Base-by-base conservation (phyloP, 1,284 basidiomycete genomes). In the Termitomyces sp. region DNA sequence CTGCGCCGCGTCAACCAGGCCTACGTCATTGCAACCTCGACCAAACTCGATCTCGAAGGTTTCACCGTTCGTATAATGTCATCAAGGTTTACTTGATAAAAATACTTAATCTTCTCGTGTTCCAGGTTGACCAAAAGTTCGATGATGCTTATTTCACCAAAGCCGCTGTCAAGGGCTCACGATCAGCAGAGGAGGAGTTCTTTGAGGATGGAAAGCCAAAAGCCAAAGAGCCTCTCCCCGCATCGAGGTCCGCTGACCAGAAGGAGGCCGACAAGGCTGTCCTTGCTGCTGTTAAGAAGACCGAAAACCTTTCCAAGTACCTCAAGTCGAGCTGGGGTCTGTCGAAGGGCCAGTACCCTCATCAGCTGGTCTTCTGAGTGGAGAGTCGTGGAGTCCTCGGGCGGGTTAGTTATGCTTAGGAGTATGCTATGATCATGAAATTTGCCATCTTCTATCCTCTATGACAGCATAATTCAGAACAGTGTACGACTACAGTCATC, bases 1-100 rank as follows among this genome's bases (percentile, higher is more conserved):
- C 82, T 99, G 71, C 86, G 96, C 73, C 86, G 97, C 73, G 95
- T 99, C 62, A 97, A 96, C 82, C 96, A 98, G 82, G 94, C 97
- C 56, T 99, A 99, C 75, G 95, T 97, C 61, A 98, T 99, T 69
- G 94, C 96, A 61, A 99, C 97, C 61, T 94, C 94, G 61, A 98
- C 97, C 70, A 95, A 92, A 79, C 76, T 99, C 67, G 92, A 98
- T 66, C 75, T 99, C 62, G 80, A 80, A 46, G 82, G 78, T 63
- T 80, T 93, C 72, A 83, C 84, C 76, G 92, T 92, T 63, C 61
- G 82, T 72, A 52, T 64, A 36, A 36, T 34, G 17, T 53, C 12
- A 56, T 45, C 47, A 3, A 26, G 24, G 40, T 59, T 64, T 50
- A 34, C 45, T 17, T 52, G 51, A 17, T n/a, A 15, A 6, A 30